Percentiles rank a stretch among this genome's conserved stretches.
phyloP scores from a whole-genome alignment of 352 stramenopile species.

The Pilasporangium apinafurcum region DNA sequence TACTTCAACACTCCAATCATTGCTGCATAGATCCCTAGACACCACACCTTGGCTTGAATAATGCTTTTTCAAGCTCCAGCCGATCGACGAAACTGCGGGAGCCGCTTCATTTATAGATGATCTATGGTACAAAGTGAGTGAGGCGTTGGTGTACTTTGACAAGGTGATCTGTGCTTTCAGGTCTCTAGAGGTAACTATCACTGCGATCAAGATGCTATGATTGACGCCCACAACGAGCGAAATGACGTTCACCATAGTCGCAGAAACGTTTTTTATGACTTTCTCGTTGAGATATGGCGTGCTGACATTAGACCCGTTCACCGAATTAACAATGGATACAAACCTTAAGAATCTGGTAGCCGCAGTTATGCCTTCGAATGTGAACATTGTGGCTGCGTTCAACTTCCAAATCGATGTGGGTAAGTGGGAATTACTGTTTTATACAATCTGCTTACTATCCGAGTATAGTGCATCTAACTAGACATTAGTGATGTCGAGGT shows the following conservation, averaged over 20 bases:
- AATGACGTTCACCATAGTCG: constrained; percentile 2
- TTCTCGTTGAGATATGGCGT: constrained; percentile 12
- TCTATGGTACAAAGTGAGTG: constrained; percentile 10
- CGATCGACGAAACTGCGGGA: neutral
- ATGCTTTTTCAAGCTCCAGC: neutral
- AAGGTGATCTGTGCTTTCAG: constrained; percentile 12
- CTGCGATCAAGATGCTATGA: constrained; percentile 9
- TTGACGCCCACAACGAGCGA: neutral
- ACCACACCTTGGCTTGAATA: neutral
- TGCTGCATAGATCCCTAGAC: neutral
- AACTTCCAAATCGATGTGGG: neutral
- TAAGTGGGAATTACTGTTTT: neutral
- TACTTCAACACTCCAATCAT: neutral
- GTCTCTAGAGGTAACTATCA: constrained; percentile 2
- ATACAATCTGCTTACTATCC: constrained; percentile 1
- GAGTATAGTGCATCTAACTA: too few relatives aligned
- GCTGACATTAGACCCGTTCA: constrained; percentile 5
- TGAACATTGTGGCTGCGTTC: neutral
- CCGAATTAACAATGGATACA: neutral
- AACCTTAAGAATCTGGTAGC: constrained; percentile 4
- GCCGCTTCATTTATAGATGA: constrained; percentile 4
- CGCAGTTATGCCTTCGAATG: constrained; percentile 7
- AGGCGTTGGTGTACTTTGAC: constrained; percentile 15
- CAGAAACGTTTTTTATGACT: constrained; percentile 2
- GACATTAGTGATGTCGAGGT: too few relatives aligned